Base-by-base conservation (phyloP, 2,329 filamentous ascomycete genomes). In the Stagonosporopsis rhizophila region DNA sequence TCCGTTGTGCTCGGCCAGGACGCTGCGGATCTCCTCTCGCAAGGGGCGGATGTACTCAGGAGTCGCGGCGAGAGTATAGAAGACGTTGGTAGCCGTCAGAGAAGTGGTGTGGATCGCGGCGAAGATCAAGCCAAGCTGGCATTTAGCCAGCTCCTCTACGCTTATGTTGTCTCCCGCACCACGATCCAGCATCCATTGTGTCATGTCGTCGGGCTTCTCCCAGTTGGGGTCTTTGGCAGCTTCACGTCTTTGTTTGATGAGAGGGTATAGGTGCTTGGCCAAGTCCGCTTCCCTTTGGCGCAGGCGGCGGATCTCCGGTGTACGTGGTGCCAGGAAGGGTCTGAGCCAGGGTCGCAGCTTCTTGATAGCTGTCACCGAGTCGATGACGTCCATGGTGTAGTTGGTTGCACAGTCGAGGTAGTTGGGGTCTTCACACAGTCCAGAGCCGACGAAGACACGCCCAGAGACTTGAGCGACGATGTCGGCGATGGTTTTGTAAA, bases 11-110 rank as follows among this genome's bases (percentile, higher is more conserved):
- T 83, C 37, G 64, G 71, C 7, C 57, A 67, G 17, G 77, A 78
- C 59, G 52, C 79, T 35, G 62, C 75, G 53, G 48, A 77, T 19
- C 78, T 83, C 60, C 14, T 82, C 44, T 62, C 75, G 19, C 38
- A 80, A 28, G 37, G 78, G 80, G 40, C 76, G 69, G 62, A 79
- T 75, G 48, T 79, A 80, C 48, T 78, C 77, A 1, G 77, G 74
- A 2, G 58, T 64, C 4, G 61, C 62, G 6, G 72, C 71, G 3
- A 76, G 54, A 4, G 60, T 70, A 61, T 72, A 74, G 14, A 76
- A 37, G 3, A 70, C 71, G 34, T 70, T 68, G 8, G 64, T 69
- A 19, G 58, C 50, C 4, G 65, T 70, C 48, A 68, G 47, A 0
- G 64, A 68, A 3, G 72, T 74, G 0, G 70, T 74, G 27, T 74